Percentiles rank a stretch among this genome's conserved stretches.
Conservation (phyloP, 1,284 basidiomycete genomes). For the Hemileia vastatrix region DNA sequence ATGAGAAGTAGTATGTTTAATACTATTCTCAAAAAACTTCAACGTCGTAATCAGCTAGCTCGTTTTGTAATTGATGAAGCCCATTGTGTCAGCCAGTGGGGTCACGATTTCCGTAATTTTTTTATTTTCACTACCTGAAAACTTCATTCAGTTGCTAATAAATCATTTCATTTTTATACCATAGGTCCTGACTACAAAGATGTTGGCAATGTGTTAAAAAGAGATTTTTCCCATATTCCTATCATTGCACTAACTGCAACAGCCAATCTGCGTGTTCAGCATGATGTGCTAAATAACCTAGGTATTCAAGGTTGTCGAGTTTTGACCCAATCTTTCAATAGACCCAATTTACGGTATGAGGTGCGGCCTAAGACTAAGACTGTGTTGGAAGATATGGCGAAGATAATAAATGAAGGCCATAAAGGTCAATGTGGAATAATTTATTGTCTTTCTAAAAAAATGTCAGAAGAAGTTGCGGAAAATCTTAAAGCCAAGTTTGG, state of each 20-base stretch:
- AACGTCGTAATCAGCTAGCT: slow-evolving; percentile 56
- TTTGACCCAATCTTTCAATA: slow-evolving; percentile 80
- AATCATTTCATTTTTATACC: slow-evolving; percentile 16
- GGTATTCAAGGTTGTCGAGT: slow-evolving; percentile 55
- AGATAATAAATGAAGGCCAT: slow-evolving; percentile 59
- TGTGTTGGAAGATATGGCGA: slow-evolving; percentile 58
- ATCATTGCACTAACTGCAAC: slow-evolving; percentile 96
- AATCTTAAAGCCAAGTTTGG: slow-evolving; percentile 54
- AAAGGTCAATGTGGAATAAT: slow-evolving; percentile 67
- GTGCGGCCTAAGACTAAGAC: slow-evolving; percentile 54
- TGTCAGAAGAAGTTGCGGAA: slow-evolving; percentile 69
- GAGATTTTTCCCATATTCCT: slow-evolving; percentile 65
- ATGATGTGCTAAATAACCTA: slow-evolving; percentile 67
- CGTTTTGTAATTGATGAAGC: slow-evolving; percentile 94
- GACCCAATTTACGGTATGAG: slow-evolving; percentile 65
- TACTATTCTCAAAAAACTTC: slow-evolving; percentile 54
- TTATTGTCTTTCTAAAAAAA: slow-evolving; percentile 64
- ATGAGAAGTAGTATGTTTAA: slow-evolving; percentile 56
- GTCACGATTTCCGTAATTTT: slow-evolving; percentile 62
- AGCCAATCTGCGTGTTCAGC: slow-evolving; percentile 64
- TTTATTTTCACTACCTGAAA: too few species aligned
- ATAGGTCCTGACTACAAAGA: slow-evolving; percentile 45
- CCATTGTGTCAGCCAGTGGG: slow-evolving; percentile 78
- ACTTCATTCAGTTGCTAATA: slow-evolving; percentile 18
- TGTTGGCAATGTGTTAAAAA: slow-evolving; percentile 57